Percentiles rank a stretch among this genome's conserved stretches.
Evolutionary conservation across 352 stramenopile species (phyloP).

Genomic region (Phytophthora meadii): DNA sequence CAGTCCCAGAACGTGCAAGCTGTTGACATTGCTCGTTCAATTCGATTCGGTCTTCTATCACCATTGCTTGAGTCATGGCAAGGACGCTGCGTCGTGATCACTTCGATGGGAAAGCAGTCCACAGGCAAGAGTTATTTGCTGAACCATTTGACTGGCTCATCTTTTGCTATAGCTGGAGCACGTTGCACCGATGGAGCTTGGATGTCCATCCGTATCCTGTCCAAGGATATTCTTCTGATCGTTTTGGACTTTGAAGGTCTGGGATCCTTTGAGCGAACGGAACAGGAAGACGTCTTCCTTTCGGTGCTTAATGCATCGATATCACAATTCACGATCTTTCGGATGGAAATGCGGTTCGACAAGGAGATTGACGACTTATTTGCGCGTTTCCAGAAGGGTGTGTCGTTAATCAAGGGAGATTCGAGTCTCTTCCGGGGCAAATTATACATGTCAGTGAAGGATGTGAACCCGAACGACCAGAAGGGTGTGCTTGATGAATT

Average conservation of each 20-base stretch:
- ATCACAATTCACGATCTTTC: conserved; percentile 80
- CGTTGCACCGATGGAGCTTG: conserved; percentile 52
- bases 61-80: conserved; percentile 49
- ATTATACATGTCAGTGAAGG: conserved; percentile 82
- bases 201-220: conserved; percentile 49
- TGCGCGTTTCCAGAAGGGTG: conserved; percentile 68
- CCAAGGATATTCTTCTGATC: conserved; percentile 56
- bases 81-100: conserved; percentile 44
- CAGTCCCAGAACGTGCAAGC: conserved; percentile 35
- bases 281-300: conserved; percentile 81
- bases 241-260: conserved; percentile 84
- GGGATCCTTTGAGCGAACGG: conserved; percentile 74
- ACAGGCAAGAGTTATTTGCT: conserved; percentile 86
- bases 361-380: conserved; percentile 83
- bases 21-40: conserved; percentile 60
- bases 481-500: conserved; percentile 62
- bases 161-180: conserved; percentile 67
- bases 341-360: conserved; percentile 81
- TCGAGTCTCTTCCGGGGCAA: conserved; percentile 63
- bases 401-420: conserved; percentile 70
- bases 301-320: conserved; percentile 75
- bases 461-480: conserved; percentile 82
- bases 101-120: conserved; percentile 72
- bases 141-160: conserved; percentile 78
- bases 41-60: conserved; percentile 49